Evolutionary conservation across 768 basidiomycete species (phyloP).

Genomic region (Suillus occidentalis): DNA sequence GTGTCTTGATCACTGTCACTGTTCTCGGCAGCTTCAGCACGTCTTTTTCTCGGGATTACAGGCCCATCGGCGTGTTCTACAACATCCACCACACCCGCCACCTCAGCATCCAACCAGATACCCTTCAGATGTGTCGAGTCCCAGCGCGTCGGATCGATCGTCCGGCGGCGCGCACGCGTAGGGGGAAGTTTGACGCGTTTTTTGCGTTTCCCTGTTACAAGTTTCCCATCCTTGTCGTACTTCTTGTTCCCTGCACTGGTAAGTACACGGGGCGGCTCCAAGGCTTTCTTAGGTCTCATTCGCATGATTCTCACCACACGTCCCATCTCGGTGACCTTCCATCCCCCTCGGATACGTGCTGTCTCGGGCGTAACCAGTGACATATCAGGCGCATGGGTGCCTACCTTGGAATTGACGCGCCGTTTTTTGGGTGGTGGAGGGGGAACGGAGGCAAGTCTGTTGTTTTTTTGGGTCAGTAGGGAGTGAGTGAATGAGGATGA

Average conservation of each 20-base stretch:
- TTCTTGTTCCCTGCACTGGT: conserved; percentile 11
- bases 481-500: background rate
- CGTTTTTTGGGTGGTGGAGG: conserved; percentile 41
- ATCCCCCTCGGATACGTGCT: conserved; percentile 51
- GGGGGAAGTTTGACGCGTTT: conserved; percentile 51
- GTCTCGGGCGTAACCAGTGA: conserved; percentile 60
- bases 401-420: conserved; percentile 39
- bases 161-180: conserved; percentile 55
- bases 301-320: conserved; percentile 64
- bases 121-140: conserved; percentile 72
- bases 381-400: conserved; percentile 60
- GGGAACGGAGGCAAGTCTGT: conserved; percentile 16
- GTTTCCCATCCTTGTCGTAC: conserved; percentile 16
- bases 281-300: conserved; percentile 68
- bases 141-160: conserved; percentile 74
- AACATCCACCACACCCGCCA: background rate
- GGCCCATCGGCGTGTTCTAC: background rate
- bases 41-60: background rate
- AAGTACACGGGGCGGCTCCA: conserved; percentile 32
- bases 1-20: conserved; percentile 5
- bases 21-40: background rate
- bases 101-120: conserved; percentile 52
- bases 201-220: conserved; percentile 39
- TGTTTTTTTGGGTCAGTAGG: background rate
- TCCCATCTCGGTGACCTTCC: conserved; percentile 69